These are phyloP conservation scores for Hypoxylon subgilvum DNA, from an alignment of 495 filamentous ascomycete genomes.

Conservation along the genomic window DNA sequence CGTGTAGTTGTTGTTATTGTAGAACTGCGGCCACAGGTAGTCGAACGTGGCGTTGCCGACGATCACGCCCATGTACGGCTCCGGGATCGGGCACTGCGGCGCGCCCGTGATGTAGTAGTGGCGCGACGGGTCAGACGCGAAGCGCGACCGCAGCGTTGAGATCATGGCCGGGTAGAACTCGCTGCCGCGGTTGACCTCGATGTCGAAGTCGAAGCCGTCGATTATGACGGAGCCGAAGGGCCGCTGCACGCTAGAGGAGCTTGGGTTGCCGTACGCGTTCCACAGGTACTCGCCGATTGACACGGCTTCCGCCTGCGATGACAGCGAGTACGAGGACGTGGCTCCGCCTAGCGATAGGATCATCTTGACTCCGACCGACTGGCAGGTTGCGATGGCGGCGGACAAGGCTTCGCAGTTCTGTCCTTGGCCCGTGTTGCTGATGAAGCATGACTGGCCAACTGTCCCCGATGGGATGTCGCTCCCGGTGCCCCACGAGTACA, in stretches of 20 bases:
- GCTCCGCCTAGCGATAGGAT: constrained; percentile 59
- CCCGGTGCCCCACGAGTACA: constrained; percentile 51
- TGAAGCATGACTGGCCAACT: constrained; percentile 49
- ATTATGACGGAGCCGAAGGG: constrained; percentile 59
- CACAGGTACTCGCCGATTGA: constrained; percentile 58
- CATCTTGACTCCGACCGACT: constrained; percentile 55
- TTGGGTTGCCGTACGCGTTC: constrained; percentile 58
- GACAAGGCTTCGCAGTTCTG: constrained; percentile 55
- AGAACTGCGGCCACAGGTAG: constrained; percentile 58
- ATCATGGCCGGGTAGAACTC: constrained; percentile 54
- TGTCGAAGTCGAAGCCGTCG: constrained; percentile 68
- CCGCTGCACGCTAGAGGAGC: constrained; percentile 39
- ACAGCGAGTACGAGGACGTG: constrained; percentile 47
- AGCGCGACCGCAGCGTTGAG: constrained; percentile 52
- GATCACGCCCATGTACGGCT: constrained; percentile 58
- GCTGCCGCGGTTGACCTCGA: constrained; percentile 51
- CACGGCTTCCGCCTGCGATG: constrained; percentile 49
- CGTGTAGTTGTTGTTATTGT: constrained; percentile 48
- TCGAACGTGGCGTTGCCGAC: constrained; percentile 56
- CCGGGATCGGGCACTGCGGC: constrained; percentile 63
- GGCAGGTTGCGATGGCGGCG: constrained; percentile 56
- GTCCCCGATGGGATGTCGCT: constrained; percentile 45
- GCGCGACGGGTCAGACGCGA: constrained; percentile 50
- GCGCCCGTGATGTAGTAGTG: constrained; percentile 63
- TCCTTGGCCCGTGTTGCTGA: constrained; percentile 38